phyloP scores from a whole-genome alignment of 2,329 filamentous ascomycete species.

The Aspergillus sp. region DNA sequence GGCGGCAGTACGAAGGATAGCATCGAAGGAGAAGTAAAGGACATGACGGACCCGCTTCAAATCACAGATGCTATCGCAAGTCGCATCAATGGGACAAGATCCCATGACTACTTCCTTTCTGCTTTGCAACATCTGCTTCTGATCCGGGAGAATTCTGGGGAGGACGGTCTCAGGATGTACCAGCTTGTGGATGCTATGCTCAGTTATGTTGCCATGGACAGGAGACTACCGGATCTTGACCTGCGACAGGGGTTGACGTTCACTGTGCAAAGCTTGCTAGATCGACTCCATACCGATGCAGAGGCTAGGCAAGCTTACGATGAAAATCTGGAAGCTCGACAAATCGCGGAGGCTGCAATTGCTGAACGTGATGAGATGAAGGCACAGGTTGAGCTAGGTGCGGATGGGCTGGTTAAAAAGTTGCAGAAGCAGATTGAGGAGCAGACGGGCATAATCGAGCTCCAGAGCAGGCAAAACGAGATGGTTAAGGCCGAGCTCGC shows the following conservation, averaged over 20 bases:
- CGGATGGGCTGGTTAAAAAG: constrained; percentile 89
- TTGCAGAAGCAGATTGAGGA: constrained; percentile 93
- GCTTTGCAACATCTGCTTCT: constrained; percentile 92
- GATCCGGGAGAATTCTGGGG: constrained; percentile 85
- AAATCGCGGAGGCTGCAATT: constrained; percentile 93
- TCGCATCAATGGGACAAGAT: constrained; percentile 77
- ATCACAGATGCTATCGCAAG: constrained; percentile 92
- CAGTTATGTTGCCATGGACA: constrained; percentile 98
- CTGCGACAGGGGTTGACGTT: constrained; percentile 97
- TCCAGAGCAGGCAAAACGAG: constrained; percentile 82
- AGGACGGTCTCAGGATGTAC: constrained; percentile 92
- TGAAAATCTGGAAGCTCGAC: constrained; percentile 83
- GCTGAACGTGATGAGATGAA: constrained; percentile 95
- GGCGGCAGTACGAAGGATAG: constrained; percentile 87
- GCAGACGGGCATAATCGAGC: constrained; percentile 84
- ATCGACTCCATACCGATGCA: constrained; percentile 94
- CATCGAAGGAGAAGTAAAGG: constrained; percentile 80
- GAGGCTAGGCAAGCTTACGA: constrained; percentile 90
- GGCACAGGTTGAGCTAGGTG: constrained; percentile 82
- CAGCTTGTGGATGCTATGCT: constrained; percentile 98
- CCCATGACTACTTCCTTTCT: constrained; percentile 94
- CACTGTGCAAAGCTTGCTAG: constrained; percentile 89
- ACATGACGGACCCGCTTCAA: constrained; percentile 87
- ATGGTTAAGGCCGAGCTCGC: constrained; percentile 85
- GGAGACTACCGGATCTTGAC: constrained; percentile 92